Percentiles rank a stretch among this genome's conserved stretches.
Conservation (phyloP, 345 rosid species). For the Salix exigua region DNA sequence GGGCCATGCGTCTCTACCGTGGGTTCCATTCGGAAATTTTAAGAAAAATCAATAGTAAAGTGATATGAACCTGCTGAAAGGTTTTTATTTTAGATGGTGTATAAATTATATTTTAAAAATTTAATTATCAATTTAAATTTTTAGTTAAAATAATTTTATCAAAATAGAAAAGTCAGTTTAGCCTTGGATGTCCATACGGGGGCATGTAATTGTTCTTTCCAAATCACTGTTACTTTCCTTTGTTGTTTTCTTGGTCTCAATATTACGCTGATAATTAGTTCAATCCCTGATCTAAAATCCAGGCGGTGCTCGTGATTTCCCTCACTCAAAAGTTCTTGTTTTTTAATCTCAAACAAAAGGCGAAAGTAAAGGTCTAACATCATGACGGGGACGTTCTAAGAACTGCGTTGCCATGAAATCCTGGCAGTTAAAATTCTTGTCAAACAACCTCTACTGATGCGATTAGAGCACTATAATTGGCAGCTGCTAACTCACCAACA, state of each 20-base stretch:
- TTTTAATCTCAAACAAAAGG: not conserved
- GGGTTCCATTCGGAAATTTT: slow-evolving; percentile 1
- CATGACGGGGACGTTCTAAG: not conserved
- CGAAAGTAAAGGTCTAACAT: not conserved
- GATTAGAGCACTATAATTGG: not conserved
- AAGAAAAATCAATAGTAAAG: too few species aligned
- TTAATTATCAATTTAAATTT: too few species aligned
- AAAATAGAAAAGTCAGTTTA: too few species aligned
- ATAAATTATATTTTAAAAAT: too few species aligned
- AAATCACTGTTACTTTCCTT: not conserved
- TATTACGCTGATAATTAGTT: not conserved
- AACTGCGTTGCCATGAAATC: not conserved
- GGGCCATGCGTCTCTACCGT: slow-evolving; percentile 31
- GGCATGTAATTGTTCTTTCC: too few species aligned
- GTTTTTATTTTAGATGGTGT: too few species aligned
- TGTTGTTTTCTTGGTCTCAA: not conserved
- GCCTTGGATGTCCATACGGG: too few species aligned
- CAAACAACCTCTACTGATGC: not conserved
- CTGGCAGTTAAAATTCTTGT: not conserved
- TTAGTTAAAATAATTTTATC: rapidly evolving
- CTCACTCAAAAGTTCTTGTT: too few species aligned
- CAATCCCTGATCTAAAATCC: not conserved
- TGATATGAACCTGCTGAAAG: too few species aligned
- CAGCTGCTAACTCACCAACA: not conserved
- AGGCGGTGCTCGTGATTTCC: not conserved